Base-by-base conservation (phyloP, 768 basidiomycete genomes). In the Tulasnella sp. region DNA sequence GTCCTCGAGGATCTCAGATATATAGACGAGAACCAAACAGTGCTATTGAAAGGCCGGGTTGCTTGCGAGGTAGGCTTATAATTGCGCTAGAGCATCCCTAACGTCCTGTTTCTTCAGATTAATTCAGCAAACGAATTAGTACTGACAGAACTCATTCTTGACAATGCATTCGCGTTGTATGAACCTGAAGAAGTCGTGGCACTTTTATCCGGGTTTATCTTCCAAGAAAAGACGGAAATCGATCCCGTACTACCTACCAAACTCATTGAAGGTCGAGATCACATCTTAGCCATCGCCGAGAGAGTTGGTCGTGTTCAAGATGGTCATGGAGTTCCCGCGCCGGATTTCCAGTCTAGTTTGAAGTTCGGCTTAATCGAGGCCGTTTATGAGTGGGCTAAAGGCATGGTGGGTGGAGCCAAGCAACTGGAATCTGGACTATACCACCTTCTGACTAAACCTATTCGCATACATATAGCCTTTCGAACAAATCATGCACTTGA, bases 351-450 rank as follows among this genome's bases (percentile, higher is more conserved):
- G 52, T 77, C 79, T 45, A 80, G 74, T 58, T 79, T 93, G 63
- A 97, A 96, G 68, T 85, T 86, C 60, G 96, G 96, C 6, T 72
- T 99, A 21, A 80, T 89, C 7, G 94, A 99, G 66, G 96, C 94
- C 1, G 96, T 97, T 6, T 97, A 98, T 66, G 96, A 98, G 69
- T 99, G 96, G 96, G 93, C 96, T 0, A 90, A 86, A 68, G 96
- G 96, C 53, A 97, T 94, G 93, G 94, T 94, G 63, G 63, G 81
- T 54, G 36, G 23, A n/a, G n/a, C n/a, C n/a, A 17, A 54, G 14
- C 52, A 15, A n/a, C 46, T 9, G 8, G 46, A n/a, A n/a, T n/a
- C n/a, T n/a, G n/a, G n/a, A n/a, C 12, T 46, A 31, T 40, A 41
- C 32, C 49, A 48, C 19, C 39, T 12, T 43, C 32, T 4, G 29